Base-by-base conservation (phyloP, 805 yeast genomes). In the Isabelozyma rhagii region DNA sequence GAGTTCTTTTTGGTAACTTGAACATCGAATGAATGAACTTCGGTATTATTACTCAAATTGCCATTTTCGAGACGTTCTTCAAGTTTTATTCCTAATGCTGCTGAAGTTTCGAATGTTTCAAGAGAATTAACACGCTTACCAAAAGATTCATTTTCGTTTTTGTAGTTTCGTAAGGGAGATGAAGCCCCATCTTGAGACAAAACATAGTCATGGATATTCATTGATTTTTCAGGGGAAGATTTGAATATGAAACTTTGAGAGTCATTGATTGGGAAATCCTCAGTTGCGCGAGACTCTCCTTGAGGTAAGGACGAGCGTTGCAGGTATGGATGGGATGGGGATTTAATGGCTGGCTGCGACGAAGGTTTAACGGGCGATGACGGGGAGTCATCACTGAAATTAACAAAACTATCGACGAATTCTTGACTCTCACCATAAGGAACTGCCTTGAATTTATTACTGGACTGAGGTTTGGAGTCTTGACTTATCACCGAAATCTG, bases 81-180 rank as follows among this genome's bases (percentile, higher is more conserved):
- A 25, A 67, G 56, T 46, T 58, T 58, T 27, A 57, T 43, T 4
- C 63, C 64, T 28, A 63, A 54, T 1, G 66, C 64, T 1, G 71
- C 71, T 7, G 61, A 61, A 4, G 61, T 43, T 50, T 64, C 69
- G 14, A 67, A 54, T 3, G 62, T 56, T 10, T 62, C 70, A 1
- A 64, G 57, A 5, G 45, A 43, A n/a, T 31, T 38, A 4, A 43
- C 8, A 7, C 25, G 25, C 10, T 43, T 31, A 15, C 43, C 43
- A 27, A 9, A 15, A 13, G 4, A 15, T 10, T n/a, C 8, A 14
- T 13, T 17, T 3, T 25, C 21, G 5, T 13, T 11, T 25, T 43
- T 43, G 47, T 50, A 62, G 13, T 54, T 56, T 48, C 63, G 50
- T 43, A 62, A 57, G 3, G 69, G 69, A 40, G 66, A 64, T 11